Percentiles rank a stretch among this genome's conserved stretches.
phyloP scores from a whole-genome alignment of 2,329 filamentous ascomycete genomes.

The Raffaelea deltoideospora region DNA sequence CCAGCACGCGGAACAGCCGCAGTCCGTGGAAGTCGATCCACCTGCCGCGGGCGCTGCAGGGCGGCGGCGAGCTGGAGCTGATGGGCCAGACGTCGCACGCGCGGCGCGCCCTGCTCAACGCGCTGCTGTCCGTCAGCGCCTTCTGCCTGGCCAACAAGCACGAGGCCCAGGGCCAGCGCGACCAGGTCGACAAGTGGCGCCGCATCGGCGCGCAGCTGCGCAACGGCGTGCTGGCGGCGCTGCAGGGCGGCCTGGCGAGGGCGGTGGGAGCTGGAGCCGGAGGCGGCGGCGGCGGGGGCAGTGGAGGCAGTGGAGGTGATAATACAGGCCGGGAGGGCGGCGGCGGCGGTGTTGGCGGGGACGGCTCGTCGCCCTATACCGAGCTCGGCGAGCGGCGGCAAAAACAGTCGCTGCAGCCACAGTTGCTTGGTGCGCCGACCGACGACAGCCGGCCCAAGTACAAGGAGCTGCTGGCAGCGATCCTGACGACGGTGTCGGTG shows the following conservation, averaged over 20 bases:
- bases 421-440: too few relatives aligned
- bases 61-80: background rate
- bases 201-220: background rate
- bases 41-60: conserved; percentile 1
- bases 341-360: too few relatives aligned
- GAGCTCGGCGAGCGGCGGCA: too few relatives aligned
- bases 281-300: too few relatives aligned
- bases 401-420: background rate
- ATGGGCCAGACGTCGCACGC: background rate
- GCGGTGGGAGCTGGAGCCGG: too few relatives aligned
- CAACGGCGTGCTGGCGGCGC: too few relatives aligned
- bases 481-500: background rate
- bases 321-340: too few relatives aligned
- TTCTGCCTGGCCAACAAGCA: background rate
- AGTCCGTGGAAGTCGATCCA: conserved; percentile 2
- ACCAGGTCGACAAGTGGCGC: background rate
- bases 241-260: too few relatives aligned
- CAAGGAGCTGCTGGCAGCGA: conserved; percentile 1
- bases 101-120: background rate
- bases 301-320: too few relatives aligned
- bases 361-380: too few relatives aligned
- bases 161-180: background rate
- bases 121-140: conserved; percentile 1
- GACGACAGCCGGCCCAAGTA: background rate
- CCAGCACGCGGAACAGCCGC: background rate